Conservation (phyloP, 1,284 basidiomycete species). For the Ustilago nuda region DNA sequence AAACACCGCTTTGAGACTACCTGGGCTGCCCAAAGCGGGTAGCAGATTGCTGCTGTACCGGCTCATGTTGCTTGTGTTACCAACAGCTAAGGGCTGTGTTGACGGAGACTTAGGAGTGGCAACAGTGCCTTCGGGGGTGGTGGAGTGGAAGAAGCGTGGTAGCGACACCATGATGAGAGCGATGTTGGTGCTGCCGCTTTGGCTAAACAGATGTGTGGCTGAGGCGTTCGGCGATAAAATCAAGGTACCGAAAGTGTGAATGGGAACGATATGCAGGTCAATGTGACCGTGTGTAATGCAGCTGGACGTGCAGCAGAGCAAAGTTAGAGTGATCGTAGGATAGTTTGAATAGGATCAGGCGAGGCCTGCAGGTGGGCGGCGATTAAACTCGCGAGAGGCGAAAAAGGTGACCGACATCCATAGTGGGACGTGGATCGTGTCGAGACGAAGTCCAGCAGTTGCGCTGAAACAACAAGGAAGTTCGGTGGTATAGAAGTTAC, state of each 20-base stretch:
- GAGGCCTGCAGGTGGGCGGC: conserved; percentile 17
- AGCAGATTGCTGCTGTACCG: conserved; percentile 1
- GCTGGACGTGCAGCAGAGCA: conserved; percentile 2
- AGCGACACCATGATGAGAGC: conserved; percentile 25
- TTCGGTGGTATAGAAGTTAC: conserved; percentile 24
- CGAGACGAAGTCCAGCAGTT: conserved; percentile 8
- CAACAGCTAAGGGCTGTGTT: not conserved
- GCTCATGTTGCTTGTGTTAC: conserved; percentile 5
- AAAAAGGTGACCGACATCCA: conserved; percentile 43
- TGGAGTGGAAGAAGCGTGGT: conserved; percentile 20
- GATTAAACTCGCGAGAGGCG: conserved; percentile 31
- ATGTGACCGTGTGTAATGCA: conserved; percentile 15
- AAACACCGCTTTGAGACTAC: conserved; percentile 39
- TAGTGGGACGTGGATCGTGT: conserved; percentile 37
- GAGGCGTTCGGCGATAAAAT: conserved; percentile 16
- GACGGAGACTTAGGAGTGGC: conserved; percentile 3
- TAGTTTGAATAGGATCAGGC: conserved; percentile 3
- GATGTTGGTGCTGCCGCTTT: not conserved
- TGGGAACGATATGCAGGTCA: not conserved
- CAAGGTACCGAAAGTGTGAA: not conserved
- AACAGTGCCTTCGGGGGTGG: not conserved
- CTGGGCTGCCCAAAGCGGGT: conserved; percentile 22
- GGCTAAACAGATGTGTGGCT: conserved; percentile 8
- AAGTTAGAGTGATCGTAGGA: not conserved
- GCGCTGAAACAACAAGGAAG: conserved; percentile 13